phyloP scores from a whole-genome alignment of 2,329 filamentous ascomycete species.

The Fusarium albosuccineum region DNA sequence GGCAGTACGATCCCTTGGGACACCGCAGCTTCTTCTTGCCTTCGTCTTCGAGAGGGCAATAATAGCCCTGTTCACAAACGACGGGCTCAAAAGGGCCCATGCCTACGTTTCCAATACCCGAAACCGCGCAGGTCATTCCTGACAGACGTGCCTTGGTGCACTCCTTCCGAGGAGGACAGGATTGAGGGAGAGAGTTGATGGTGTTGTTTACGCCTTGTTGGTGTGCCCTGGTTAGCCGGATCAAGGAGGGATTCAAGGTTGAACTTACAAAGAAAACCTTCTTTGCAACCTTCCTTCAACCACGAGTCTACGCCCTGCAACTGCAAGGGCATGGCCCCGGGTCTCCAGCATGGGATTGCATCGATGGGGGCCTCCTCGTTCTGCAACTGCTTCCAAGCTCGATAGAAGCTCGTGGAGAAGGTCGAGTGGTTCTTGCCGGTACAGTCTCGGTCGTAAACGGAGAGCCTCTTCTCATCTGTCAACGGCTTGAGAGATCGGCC shows the following conservation, averaged over 20 bases:
- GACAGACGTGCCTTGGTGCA: conserved; percentile 55
- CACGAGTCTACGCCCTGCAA: conserved; percentile 55
- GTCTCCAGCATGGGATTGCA: conserved; percentile 57
- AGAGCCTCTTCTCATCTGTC: conserved; percentile 43
- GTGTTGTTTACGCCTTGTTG: conserved; percentile 58
- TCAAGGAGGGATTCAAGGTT: neutral
- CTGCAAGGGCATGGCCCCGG: conserved; percentile 55
- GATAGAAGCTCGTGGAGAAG: conserved; percentile 58
- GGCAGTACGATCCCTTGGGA: conserved; percentile 64
- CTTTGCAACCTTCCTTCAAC: conserved; percentile 53
- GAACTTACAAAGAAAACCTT: conserved; percentile 59
- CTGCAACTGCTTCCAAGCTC: conserved; percentile 44
- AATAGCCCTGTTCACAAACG: conserved; percentile 62
- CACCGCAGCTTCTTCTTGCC: conserved; percentile 58
- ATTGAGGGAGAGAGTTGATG: conserved; percentile 60
- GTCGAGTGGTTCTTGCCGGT: conserved; percentile 56
- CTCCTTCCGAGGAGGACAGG: conserved; percentile 54
- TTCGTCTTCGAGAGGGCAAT: conserved; percentile 56
- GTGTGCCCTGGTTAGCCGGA: neutral
- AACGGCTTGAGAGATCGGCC: conserved; percentile 45
- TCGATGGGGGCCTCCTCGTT: conserved; percentile 49
- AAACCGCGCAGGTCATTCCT: conserved; percentile 49
- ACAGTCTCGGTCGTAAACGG: conserved; percentile 55
- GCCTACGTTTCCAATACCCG: conserved; percentile 51
- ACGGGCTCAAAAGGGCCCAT: conserved; percentile 66